A percentile compares a stretch with the other conserved stretches of the same genome.
phyloP scores from a whole-genome alignment of 345 rosid species.

The Eucalyptus marginata region DNA sequence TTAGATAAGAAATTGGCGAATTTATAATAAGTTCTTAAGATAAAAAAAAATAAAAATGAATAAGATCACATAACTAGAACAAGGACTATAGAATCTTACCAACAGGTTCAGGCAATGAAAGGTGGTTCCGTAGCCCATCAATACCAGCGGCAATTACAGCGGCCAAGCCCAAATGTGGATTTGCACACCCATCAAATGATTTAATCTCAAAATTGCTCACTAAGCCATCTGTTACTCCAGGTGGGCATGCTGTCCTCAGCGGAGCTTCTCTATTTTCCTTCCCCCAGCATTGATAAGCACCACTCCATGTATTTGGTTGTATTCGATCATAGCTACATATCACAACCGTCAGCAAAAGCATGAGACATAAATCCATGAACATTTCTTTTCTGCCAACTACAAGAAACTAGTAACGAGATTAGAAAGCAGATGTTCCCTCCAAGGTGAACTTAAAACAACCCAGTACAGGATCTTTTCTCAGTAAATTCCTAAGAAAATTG shows the following conservation, averaged over 20 bases:
- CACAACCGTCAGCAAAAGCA: neutral
- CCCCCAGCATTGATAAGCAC: constrained; percentile 99
- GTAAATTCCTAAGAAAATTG: neutral
- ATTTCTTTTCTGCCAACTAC: neutral
- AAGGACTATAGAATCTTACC: constrained; percentile 22
- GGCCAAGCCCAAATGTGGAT: constrained; percentile 77
- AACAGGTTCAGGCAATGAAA: constrained; percentile 62
- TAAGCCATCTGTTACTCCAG: constrained; percentile 56
- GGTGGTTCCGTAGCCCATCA: constrained; percentile 73
- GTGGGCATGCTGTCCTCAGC: constrained; percentile 82
- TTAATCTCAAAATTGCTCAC: constrained; percentile 95
- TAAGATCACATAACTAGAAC: neutral
- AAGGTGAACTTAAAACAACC: neutral
- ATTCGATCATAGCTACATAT: constrained; percentile 75
- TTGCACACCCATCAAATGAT: constrained; percentile 83
- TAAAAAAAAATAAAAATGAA: neutral
- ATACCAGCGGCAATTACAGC: constrained; percentile 77
- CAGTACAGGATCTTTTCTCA: neutral
- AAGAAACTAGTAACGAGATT: neutral
- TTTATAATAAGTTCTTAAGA: neutral
- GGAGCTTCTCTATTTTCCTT: constrained; percentile 91
- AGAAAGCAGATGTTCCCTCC: neutral
- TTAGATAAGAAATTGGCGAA: neutral
- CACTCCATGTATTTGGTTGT: constrained; percentile 92
- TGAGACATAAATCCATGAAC: neutral